Percentiles rank a stretch among this genome's conserved stretches.
Evolutionary conservation across 768 basidiomycete species (phyloP).

Genomic region (Tricholoma furcatifolium): DNA sequence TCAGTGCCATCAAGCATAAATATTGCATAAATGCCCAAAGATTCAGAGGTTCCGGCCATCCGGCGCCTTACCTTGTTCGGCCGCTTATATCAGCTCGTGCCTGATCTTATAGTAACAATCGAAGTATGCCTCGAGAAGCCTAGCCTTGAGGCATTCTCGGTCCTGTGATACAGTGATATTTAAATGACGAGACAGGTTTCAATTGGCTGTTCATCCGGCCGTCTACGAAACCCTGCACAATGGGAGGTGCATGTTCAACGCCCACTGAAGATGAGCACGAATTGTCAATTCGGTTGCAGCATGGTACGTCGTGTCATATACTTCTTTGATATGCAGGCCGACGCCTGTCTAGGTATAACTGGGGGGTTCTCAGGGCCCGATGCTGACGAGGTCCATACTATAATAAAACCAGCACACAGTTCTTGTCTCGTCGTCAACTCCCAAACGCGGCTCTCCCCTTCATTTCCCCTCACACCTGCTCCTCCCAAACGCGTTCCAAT

Average conservation of each 20-base stretch:
- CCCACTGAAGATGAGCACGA: neutral
- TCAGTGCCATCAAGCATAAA: too few relatives aligned
- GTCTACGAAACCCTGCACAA: neutral
- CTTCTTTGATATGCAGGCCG: neutral
- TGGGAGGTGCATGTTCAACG: neutral
- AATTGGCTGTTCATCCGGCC: too few relatives aligned
- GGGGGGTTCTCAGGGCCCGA: neutral
- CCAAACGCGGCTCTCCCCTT: neutral
- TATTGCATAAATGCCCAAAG: too few relatives aligned
- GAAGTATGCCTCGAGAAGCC: too few relatives aligned
- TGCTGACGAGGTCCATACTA: neutral
- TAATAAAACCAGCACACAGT: neutral
- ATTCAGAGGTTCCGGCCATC: too few relatives aligned
- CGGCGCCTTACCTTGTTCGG: too few relatives aligned
- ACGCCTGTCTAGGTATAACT: neutral
- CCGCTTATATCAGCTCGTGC: too few relatives aligned
- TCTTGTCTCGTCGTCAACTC: neutral
- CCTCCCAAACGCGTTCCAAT: neutral
- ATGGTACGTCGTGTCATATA: neutral
- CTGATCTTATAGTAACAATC: too few relatives aligned
- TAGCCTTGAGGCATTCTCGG: too few relatives aligned
- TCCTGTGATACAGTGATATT: too few relatives aligned
- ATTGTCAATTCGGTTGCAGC: neutral
- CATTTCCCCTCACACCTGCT: neutral
- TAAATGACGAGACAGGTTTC: too few relatives aligned